Evolutionary conservation across 768 basidiomycete genomes (phyloP), one percentile per base, ranked within the genome.

Genomic region (Gloeopeniophorella convolvens): DNA sequence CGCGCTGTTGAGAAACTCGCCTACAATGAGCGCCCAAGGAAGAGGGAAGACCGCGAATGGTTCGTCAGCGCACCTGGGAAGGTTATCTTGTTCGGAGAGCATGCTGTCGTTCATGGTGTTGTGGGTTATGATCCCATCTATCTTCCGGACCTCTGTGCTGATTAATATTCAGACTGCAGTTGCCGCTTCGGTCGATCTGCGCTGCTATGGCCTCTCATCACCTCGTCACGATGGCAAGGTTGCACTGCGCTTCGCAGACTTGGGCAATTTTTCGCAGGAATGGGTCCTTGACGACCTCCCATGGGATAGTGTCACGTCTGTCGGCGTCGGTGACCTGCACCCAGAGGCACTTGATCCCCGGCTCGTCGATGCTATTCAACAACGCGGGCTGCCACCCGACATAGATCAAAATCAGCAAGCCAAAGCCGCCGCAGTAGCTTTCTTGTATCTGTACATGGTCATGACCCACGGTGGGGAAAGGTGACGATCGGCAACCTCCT

Each of bases 71-170:
- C 96, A 3, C 96, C 96, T 7, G 96, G 96, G 21, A 99, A 99
- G 64, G 89, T 98, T 51, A 98, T 99, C 57, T 67, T 99, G 55
- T 99, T 98, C 58, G 96, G 96, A 41, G 96, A 99, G 69, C 96
- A 99, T 67, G 95, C 96, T 15, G 96, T 99, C 43, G 96, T 99
- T 16, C 85, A 98, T 65, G 96, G 96, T 46, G 86, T 92, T 43
- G 92, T 93, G 64, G 75, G 89, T 81, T 26, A 28, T 56, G 13
- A 50, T 56, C 59, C 7, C 53, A 24, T 21, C 41, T 40, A 28
- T 30, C 28, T 21, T 52, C 10, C 15, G 24, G 30, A 36, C 37
- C 12, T 33, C 47, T 20, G 56, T 15, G 24, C 45, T 56, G 39
- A 51, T 27, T 45, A 44, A 54, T 1, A 10, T 32, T 50, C 62